A percentile compares a stretch with the other conserved stretches of the same genome.
Conservation (phyloP, 1,284 basidiomycete genomes). For the Mycena sp. region DNA sequence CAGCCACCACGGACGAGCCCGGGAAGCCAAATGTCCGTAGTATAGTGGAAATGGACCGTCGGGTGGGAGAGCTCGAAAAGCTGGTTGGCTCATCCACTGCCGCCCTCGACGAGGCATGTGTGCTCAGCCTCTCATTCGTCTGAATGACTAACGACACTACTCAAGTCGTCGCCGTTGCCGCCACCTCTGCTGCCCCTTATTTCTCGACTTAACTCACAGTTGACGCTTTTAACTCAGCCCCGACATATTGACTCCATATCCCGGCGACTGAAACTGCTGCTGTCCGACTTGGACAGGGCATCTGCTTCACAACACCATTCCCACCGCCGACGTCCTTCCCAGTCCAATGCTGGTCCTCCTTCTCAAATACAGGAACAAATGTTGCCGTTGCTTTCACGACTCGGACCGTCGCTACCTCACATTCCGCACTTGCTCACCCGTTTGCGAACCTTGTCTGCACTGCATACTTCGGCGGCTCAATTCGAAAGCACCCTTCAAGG, state of each 20-base stretch:
- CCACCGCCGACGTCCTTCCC: conserved; percentile 52
- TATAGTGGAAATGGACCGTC: conserved; percentile 78
- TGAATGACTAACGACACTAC: not conserved
- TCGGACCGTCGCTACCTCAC: conserved; percentile 89
- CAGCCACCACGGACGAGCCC: conserved; percentile 28
- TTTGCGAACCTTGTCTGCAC: conserved; percentile 81
- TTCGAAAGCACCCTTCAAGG: conserved; percentile 77
- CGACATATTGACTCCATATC: conserved; percentile 97
- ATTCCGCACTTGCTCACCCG: conserved; percentile 92
- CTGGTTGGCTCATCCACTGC: conserved; percentile 79
- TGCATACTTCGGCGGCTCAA: conserved; percentile 86
- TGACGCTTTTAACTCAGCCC: conserved; percentile 92
- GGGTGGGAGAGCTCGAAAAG: conserved; percentile 83
- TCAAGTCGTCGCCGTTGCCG: conserved; percentile 71
- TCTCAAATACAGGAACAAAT: conserved; percentile 68
- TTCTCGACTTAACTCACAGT: conserved; percentile 84
- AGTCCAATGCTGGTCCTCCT: conserved; percentile 42
- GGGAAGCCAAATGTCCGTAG: conserved; percentile 52
- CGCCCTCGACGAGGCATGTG: conserved; percentile 74
- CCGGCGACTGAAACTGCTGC: conserved; percentile 90
- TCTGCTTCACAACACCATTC: conserved; percentile 62
- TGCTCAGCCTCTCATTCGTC: not conserved
- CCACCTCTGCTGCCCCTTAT: conserved; percentile 86
- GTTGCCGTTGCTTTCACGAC: conserved; percentile 81
- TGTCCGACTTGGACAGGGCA: conserved; percentile 92